phyloP scores from a whole-genome alignment of 139 green algal species.

The Chlorella sorokiniana region DNA sequence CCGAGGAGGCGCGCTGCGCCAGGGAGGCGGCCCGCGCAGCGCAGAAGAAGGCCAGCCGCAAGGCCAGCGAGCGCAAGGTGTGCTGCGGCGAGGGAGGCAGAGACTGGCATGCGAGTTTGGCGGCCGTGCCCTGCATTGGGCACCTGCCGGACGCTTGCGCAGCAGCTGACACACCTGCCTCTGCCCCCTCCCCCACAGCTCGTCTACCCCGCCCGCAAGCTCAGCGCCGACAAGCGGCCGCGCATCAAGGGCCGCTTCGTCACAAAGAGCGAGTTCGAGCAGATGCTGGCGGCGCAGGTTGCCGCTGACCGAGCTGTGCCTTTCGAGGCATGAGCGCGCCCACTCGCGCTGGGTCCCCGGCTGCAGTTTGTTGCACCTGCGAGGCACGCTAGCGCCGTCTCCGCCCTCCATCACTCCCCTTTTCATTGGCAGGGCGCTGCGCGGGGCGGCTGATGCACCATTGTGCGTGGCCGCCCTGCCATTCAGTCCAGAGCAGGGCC shows the following conservation, averaged over 20 bases:
- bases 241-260: constrained; percentile 81
- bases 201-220: constrained; percentile 63
- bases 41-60: constrained; percentile 1
- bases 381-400: no score
- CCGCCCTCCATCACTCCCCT: no score
- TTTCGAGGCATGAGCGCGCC: background rate
- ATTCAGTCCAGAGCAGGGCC: no score
- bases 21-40: constrained; percentile 4
- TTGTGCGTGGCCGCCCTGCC: no score
- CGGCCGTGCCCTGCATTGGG: background rate
- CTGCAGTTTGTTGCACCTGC: no score
- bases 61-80: background rate
- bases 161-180: background rate
- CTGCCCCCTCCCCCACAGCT: background rate
- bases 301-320: background rate
- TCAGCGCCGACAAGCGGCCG: constrained; percentile 71
- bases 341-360: background rate
- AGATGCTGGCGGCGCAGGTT: background rate
- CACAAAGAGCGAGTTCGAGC: constrained; percentile 63
- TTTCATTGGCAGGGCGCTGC: no score
- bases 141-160: background rate
- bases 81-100: no score
- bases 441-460: no score
- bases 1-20: background rate
- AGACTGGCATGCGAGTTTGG: no score